A percentile compares a stretch with the other conserved stretches of the same genome.
These are phyloP conservation scores for Alternaria arbusti DNA, from an alignment of 2,329 filamentous ascomycete genomes.

Conservation along the genomic window DNA sequence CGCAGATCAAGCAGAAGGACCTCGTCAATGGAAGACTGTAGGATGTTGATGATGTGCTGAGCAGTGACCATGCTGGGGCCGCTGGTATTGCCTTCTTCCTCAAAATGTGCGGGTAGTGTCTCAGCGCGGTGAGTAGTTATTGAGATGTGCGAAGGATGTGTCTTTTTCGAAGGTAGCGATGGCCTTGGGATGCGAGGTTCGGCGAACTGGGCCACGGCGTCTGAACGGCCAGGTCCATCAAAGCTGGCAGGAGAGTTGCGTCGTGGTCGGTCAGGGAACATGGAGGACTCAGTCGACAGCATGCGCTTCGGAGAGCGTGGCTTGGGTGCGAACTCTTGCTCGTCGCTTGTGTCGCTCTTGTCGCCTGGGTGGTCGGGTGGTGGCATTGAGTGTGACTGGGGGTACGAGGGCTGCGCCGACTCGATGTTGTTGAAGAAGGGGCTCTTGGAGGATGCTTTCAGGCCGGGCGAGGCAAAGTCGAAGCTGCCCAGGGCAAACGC, in stretches of 20 bases:
- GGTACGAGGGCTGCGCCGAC: conserved; percentile 32
- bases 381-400: conserved; percentile 42
- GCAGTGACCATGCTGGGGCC: conserved; percentile 54
- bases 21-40: conserved; percentile 56
- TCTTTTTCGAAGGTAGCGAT: conserved; percentile 39
- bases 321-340: conserved; percentile 30
- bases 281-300: conserved; percentile 53
- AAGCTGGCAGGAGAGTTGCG: conserved; percentile 57
- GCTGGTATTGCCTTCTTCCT: conserved; percentile 32
- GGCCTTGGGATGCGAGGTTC: conserved; percentile 39
- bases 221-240: conserved; percentile 44
- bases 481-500: conserved; percentile 52
- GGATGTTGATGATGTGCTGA: conserved; percentile 57
- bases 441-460: conserved; percentile 35
- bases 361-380: conserved; percentile 18
- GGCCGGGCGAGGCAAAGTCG: conserved; percentile 47
- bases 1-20: conserved; percentile 83
- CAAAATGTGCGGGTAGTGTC: conserved; percentile 51
- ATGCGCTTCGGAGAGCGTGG: conserved; percentile 57
- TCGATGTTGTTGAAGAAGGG: conserved; percentile 31
- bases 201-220: conserved; percentile 43
- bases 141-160: conserved; percentile 20
- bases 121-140: conserved; percentile 50
- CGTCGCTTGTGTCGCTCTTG: conserved; percentile 25
- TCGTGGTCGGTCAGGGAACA: conserved; percentile 52